Conservation (phyloP, 352 stramenopile genomes). For the Pythium dissimile region DNA sequence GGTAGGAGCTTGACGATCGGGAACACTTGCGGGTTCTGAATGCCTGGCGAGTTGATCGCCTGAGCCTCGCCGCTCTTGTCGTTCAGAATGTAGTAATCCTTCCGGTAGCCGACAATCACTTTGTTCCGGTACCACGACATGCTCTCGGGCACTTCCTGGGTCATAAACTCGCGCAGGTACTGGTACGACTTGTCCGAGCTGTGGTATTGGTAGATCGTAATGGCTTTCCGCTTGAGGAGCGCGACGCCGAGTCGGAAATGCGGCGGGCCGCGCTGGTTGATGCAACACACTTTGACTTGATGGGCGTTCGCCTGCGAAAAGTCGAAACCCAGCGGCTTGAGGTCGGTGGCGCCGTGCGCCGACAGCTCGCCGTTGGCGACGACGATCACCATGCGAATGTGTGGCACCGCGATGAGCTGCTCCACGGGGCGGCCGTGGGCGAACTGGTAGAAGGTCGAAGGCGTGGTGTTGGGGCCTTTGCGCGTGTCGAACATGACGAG, state of each 20-base stretch:
- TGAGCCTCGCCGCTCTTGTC: constrained; percentile 75
- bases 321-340: constrained; percentile 75
- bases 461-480: constrained; percentile 58
- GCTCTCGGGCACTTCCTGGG: constrained; percentile 66
- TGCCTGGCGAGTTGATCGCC: constrained; percentile 64
- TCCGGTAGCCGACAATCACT: constrained; percentile 71
- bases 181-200: constrained; percentile 74
- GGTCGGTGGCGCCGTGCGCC: constrained; percentile 72
- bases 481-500: constrained; percentile 88
- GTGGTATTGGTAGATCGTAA: constrained; percentile 84
- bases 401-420: constrained; percentile 78
- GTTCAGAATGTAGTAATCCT: constrained; percentile 79
- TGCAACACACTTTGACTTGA: constrained; percentile 65
- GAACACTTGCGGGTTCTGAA: constrained; percentile 63
- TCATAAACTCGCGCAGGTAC: constrained; percentile 74
- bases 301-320: constrained; percentile 75
- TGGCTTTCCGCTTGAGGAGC: constrained; percentile 53
- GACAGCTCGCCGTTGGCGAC: constrained; percentile 72
- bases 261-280: constrained; percentile 81
- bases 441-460: constrained; percentile 65
- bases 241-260: constrained; percentile 81
- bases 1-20: constrained; percentile 78
- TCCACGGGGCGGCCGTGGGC: constrained; percentile 68
- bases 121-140: constrained; percentile 90
- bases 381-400: constrained; percentile 86